These are phyloP conservation scores for Neurospora sp. DNA, from an alignment of 495 filamentous ascomycete genomes.

Conservation along the genomic window DNA sequence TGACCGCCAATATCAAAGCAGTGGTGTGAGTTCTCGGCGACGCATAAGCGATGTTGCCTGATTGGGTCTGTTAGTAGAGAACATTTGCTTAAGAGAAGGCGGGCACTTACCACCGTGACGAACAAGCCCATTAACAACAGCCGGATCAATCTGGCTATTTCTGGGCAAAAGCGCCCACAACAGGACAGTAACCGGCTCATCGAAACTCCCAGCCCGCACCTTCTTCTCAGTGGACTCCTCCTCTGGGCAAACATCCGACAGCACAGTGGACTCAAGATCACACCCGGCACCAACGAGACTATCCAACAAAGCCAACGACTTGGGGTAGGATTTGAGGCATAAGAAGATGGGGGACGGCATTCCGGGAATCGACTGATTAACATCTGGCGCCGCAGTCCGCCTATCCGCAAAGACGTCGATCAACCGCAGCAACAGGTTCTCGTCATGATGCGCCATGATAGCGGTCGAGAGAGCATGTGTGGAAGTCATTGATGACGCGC, in stretches of 20 bases:
- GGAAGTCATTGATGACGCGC: slow-evolving; percentile 22
- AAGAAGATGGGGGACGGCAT: slow-evolving; percentile 16
- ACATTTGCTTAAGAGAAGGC: too few species aligned
- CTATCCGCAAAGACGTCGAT: slow-evolving; percentile 9
- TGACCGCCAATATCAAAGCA: slow-evolving; percentile 29
- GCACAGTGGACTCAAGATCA: slow-evolving; percentile 12
- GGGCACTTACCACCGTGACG: slow-evolving; percentile 23
- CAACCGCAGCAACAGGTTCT: slow-evolving; percentile 6
- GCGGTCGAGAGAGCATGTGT: slow-evolving; percentile 26
- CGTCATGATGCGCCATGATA: slow-evolving; percentile 16
- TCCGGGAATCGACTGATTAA: slow-evolving; percentile 13
- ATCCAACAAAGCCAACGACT: slow-evolving; percentile 14
- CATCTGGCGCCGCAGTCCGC: slow-evolving; percentile 4
- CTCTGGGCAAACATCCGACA: slow-evolving; percentile 7
- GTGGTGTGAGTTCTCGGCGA: slow-evolving; percentile 27
- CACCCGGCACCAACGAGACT: slow-evolving; percentile 14
- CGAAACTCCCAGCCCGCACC: slow-evolving; percentile 11
- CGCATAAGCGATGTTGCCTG: slow-evolving; percentile 30
- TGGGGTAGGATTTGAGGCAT: slow-evolving; percentile 17
- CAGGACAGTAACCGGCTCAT: slow-evolving; percentile 28
- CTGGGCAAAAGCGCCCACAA: slow-evolving; percentile 34
- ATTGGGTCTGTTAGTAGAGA: slow-evolving; percentile 2
- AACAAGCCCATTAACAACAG: slow-evolving; percentile 27
- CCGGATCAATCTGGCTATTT: slow-evolving; percentile 23
- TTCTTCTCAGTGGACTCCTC: slow-evolving; percentile 3